Evolutionary conservation across 306 rosid species (phyloP), one percentile per base, ranked within the genome.

Genomic region (Amphicarpaea edgeworthii): DNA sequence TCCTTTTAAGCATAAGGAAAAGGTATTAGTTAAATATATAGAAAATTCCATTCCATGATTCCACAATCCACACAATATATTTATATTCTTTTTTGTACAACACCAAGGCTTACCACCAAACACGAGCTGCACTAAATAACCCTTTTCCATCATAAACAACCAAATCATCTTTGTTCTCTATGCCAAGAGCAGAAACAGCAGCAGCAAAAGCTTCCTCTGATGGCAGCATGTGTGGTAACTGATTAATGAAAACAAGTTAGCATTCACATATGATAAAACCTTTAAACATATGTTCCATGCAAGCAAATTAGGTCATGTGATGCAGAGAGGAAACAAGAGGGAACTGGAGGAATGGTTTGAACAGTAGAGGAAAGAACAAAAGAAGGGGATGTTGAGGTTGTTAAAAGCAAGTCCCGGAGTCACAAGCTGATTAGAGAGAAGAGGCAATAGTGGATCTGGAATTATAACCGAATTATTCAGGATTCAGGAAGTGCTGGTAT

Each of bases 151-250:
- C 99, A 73, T 96, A 96, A 77, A 92, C 99, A 70, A 96, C 90
- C 73, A 92, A 46, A 38, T 86, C 93, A 65, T 96, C 88, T 87
- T 90, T 85, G 86, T 96, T 96, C 62, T 86, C 78, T 30, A 96
- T 84, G 81, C 97, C 97, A 81, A 96, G 96, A 47, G 98, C 97
- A 63, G 98, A 92, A 83, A 77, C 97, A 77, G 96, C 99, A 72
- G 98, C 93, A 75, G 96, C 97, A 87, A 96, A 96, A 81, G 97
- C 98, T 77, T 92, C 93, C 88, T 89, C 99, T 38, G 98, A 90
- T 14, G 98, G 99, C 87, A 96, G 72, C 99, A 92, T 96, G 84
- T 96, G 99, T 7, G 99, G 99, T 83, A 96, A 82, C 99, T 96
- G 90, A 75, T 64, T 74, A 92, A 83, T 88, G 82, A 87, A 75